Percentiles rank a stretch among this genome's conserved stretches.
These are phyloP conservation scores for Emergomyces africanus DNA, from an alignment of 2,329 filamentous ascomycete species.

Conservation along the genomic window DNA sequence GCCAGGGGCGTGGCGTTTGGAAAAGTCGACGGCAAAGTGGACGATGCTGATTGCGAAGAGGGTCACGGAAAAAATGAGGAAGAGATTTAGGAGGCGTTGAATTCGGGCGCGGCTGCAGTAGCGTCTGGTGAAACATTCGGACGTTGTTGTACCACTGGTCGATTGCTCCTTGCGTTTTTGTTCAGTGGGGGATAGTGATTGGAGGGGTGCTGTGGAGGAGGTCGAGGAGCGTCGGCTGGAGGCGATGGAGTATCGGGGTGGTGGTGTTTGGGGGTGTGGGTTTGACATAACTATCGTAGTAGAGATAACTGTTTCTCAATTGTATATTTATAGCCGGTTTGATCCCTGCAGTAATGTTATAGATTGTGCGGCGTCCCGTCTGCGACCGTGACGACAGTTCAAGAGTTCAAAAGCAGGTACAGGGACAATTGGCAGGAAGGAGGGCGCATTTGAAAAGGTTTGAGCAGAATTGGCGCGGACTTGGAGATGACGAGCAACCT, in stretches of 20 bases:
- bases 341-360: neutral
- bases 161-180: no score
- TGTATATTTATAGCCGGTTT: no score
- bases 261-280: neutral
- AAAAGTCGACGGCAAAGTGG: constrained; percentile 11
- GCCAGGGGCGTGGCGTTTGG: constrained; percentile 10
- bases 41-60: neutral
- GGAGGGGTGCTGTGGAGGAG: neutral
- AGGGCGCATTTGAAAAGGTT: no score
- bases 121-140: neutral
- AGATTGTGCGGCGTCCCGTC: neutral
- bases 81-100: neutral
- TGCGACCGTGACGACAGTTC: no score
- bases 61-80: constrained; percentile 4
- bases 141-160: no score
- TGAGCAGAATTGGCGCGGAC: no score
- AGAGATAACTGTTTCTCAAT: no score
- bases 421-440: no score
- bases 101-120: neutral
- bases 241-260: neutral
- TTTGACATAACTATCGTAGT: neutral
- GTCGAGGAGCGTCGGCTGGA: neutral
- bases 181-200: neutral
- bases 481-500: no score
- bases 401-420: no score